Conservation (phyloP, 805 yeast genomes). For the Ogataea populi-albae region DNA sequence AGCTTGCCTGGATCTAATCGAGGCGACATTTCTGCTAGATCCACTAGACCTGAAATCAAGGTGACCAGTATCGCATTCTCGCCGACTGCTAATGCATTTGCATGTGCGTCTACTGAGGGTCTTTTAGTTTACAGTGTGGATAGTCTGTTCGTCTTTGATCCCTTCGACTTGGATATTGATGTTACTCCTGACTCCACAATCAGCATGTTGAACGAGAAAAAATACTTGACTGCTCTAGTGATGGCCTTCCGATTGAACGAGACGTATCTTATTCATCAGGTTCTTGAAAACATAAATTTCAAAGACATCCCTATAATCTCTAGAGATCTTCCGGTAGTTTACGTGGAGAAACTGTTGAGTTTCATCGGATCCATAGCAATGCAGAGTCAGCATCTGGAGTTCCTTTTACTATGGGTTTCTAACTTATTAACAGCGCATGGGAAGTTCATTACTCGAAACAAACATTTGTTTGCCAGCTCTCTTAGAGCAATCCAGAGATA, state of each 20-base stretch:
- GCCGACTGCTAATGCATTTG: constrained; percentile 87
- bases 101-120: constrained; percentile 96
- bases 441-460: constrained; percentile 58
- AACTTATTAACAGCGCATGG: constrained; percentile 73
- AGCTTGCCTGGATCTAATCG: constrained; percentile 84
- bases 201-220: constrained; percentile 56
- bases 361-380: constrained; percentile 67
- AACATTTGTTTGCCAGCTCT: constrained; percentile 59
- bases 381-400: constrained; percentile 82
- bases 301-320: constrained; percentile 66
- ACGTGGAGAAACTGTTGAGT: constrained; percentile 61
- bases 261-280: constrained; percentile 61
- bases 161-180: constrained; percentile 90
- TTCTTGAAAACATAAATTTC: constrained; percentile 71
- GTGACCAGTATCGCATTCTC: constrained; percentile 78
- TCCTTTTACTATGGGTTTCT: constrained; percentile 77
- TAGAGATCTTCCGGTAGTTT: constrained; percentile 71
- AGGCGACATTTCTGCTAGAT: constrained; percentile 76
- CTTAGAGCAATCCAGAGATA: constrained; percentile 74
- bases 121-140: constrained; percentile 78
- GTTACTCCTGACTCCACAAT: constrained; percentile 78
- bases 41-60: constrained; percentile 76
- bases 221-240: constrained; percentile 73
- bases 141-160: constrained; percentile 76
- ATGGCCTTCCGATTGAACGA: constrained; percentile 96